A percentile compares a stretch with the other conserved stretches of the same genome.
Evolutionary conservation across 2,329 filamentous ascomycete genomes (phyloP).

Genomic region (Colletotrichum nymphaeae): DNA sequence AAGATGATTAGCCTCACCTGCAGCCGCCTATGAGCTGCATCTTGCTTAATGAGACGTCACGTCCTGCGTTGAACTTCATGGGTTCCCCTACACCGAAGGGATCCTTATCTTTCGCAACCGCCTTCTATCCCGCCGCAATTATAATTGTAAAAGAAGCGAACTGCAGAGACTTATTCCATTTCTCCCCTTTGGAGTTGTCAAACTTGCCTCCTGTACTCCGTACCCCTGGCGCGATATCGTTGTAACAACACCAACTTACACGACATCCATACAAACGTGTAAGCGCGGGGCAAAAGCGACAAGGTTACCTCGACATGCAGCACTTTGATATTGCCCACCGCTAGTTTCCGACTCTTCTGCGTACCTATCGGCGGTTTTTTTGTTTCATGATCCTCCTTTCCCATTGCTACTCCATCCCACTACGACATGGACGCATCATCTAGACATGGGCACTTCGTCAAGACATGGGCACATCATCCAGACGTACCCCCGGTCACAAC

Average conservation of each 20-base stretch:
- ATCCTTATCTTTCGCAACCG: constrained; percentile 26
- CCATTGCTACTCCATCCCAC: background rate
- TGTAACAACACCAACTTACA: background rate
- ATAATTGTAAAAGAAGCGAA: background rate
- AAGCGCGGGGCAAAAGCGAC: constrained; percentile 11
- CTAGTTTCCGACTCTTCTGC: background rate
- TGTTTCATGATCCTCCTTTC: constrained; percentile 2
- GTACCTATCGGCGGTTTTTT: constrained; percentile 9
- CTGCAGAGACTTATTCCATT: background rate
- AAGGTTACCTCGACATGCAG: background rate
- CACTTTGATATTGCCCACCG: background rate
- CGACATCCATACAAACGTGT: background rate
- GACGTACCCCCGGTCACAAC: background rate
- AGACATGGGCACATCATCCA: too few species aligned
- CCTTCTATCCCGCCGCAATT: background rate
- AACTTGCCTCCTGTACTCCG: background rate
- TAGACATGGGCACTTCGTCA: background rate
- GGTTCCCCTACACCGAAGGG: background rate
- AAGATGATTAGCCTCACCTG: constrained; percentile 49
- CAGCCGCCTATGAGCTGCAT: constrained; percentile 47
- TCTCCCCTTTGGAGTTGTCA: background rate
- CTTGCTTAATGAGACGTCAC: constrained; percentile 48
- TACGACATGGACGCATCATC: constrained; percentile 8
- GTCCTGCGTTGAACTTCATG: constrained; percentile 17
- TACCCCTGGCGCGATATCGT: constrained; percentile 11